Conservation (phyloP, 768 basidiomycete species). For the Cyclocybe aegerita region DNA sequence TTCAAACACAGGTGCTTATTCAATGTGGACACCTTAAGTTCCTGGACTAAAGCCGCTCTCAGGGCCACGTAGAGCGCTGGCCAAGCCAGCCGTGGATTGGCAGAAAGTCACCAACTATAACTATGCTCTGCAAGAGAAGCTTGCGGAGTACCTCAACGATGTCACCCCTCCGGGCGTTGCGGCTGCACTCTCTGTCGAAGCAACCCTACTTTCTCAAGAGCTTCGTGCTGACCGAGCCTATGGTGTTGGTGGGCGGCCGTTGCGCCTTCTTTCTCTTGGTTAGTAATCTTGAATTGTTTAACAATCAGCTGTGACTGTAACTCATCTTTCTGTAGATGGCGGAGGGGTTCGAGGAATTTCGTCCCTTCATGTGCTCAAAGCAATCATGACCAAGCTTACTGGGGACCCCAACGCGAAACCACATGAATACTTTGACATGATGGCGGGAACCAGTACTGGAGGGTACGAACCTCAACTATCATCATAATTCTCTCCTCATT, state of each 20-base stretch:
- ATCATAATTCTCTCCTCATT: not conserved
- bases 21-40: not conserved
- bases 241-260: slow-evolving; percentile 17
- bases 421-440: slow-evolving; percentile 34
- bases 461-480: slow-evolving; percentile 19
- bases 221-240: slow-evolving; percentile 23
- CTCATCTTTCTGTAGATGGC: slow-evolving; percentile 21
- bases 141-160: slow-evolving; percentile 19
- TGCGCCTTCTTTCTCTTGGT: slow-evolving; percentile 30
- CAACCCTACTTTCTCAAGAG: slow-evolving; percentile 22
- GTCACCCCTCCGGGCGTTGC: slow-evolving; percentile 15
- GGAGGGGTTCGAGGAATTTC: slow-evolving; percentile 36
- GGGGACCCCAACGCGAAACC: slow-evolving; percentile 22
- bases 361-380: slow-evolving; percentile 26
- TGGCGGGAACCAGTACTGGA: slow-evolving; percentile 33
- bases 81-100: slow-evolving; percentile 14
- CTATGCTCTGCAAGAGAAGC: slow-evolving; percentile 15
- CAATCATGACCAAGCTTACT: slow-evolving; percentile 27
- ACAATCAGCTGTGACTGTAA: not conserved
- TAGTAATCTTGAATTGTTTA: not conserved
- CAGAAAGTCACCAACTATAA: slow-evolving; percentile 8
- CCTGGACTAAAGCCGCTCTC: not conserved
- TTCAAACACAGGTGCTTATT: slow-evolving; percentile 19
- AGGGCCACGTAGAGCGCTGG: slow-evolving; percentile 3
- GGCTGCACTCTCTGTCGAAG: slow-evolving; percentile 23